Evolutionary conservation across 2,329 filamentous ascomycete species (phyloP).

Genomic region (Colletotrichum cereale): DNA sequence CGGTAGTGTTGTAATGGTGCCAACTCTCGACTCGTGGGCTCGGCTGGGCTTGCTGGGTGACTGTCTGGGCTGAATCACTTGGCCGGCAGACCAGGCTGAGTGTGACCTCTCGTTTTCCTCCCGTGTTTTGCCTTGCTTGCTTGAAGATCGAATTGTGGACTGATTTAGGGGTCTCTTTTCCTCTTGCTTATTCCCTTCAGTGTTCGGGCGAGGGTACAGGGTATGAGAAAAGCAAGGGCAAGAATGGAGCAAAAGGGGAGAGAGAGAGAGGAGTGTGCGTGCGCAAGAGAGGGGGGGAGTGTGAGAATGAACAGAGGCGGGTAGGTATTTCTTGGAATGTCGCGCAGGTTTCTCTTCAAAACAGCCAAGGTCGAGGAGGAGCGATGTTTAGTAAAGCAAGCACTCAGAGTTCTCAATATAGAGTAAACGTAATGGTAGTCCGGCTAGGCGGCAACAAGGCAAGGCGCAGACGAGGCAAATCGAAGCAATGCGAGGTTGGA

Average conservation of each 20-base stretch:
- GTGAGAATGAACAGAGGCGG: conserved; percentile 6
- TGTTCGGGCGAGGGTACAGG: conserved; percentile 9
- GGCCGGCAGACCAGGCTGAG: conserved; percentile 13
- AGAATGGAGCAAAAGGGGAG: conserved; percentile 12
- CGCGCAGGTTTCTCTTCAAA: conserved; percentile 23
- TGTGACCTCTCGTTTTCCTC: conserved; percentile 10
- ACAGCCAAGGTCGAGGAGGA: conserved; percentile 10
- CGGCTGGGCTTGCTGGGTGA: conserved; percentile 9
- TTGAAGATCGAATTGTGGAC: conserved; percentile 1
- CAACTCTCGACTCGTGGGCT: conserved; percentile 33
- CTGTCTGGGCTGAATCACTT: conserved; percentile 35
- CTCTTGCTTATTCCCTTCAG: background rate
- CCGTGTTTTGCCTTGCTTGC: background rate
- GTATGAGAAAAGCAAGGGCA: conserved; percentile 11
- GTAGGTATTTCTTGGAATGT: conserved; percentile 27
- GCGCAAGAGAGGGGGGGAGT: conserved; percentile 21
- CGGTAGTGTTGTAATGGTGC: conserved; percentile 30
- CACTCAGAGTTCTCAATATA: background rate
- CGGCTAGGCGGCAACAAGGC: conserved; percentile 9
- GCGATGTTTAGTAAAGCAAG: background rate
- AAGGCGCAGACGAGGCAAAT: conserved; percentile 3
- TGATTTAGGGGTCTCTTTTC: background rate
- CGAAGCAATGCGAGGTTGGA: conserved; percentile 33
- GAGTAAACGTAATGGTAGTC: background rate
- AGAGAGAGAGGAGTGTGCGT: background rate